Evolutionary conservation across 164 flowering plant species (phyloP).

Genomic region (Litsea cubeba): DNA sequence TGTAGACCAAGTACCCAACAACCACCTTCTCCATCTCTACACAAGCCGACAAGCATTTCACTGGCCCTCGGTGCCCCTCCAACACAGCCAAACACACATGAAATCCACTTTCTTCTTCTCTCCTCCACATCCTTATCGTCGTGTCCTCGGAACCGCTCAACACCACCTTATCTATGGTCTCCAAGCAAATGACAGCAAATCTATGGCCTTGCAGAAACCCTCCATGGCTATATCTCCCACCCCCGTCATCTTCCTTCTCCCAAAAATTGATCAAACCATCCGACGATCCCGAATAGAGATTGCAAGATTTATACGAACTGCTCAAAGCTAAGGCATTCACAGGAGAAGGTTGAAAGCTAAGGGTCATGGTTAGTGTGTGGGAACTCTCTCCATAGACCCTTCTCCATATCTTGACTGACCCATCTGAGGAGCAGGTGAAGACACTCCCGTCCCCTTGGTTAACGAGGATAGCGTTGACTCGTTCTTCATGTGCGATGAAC

Average conservation of each 20-base stretch:
- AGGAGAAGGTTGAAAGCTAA: conserved; percentile 37
- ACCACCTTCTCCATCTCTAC: conserved; percentile 31
- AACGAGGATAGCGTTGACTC: conserved; percentile 31
- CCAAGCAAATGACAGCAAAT: conserved; percentile 38
- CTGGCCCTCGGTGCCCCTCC: conserved; percentile 49
- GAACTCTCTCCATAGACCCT: conserved; percentile 32
- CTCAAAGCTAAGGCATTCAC: conserved; percentile 34
- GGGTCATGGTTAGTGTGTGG: conserved; percentile 43
- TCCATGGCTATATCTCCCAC: conserved; percentile 31
- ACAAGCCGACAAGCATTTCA: conserved; percentile 38
- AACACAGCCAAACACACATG: conserved; percentile 37
- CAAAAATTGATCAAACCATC: conserved; percentile 37
- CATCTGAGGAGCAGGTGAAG: conserved; percentile 36
- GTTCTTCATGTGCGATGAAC: conserved; percentile 31
- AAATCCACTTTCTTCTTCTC: conserved; percentile 31
- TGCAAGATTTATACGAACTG: conserved; percentile 7
- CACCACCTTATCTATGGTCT: conserved; percentile 23
- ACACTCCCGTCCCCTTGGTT: conserved; percentile 38
- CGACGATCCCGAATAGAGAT: conserved; percentile 39
- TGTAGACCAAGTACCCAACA: conserved; percentile 33
- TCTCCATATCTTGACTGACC: conserved; percentile 47
- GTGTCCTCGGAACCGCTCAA: conserved; percentile 51
- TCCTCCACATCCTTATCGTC: conserved; percentile 44
- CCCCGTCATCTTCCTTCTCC: conserved; percentile 31
- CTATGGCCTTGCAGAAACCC: conserved; percentile 39